Conservation (phyloP, 2,329 filamentous ascomycete genomes). For the Aspergillus aculeatus region DNA sequence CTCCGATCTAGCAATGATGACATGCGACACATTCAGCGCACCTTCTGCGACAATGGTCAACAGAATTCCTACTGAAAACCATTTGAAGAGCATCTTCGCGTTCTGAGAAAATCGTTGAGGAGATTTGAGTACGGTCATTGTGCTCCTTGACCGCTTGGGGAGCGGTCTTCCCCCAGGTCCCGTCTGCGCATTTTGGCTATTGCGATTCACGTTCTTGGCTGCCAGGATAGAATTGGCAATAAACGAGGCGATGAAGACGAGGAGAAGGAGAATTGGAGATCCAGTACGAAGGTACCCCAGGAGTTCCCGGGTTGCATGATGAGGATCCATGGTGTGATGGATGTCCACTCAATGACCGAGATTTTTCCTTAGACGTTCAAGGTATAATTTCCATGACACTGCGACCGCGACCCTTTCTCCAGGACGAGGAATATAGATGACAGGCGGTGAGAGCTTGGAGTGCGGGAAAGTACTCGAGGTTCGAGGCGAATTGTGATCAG, state of each 20-base stretch:
- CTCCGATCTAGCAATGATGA: conserved; percentile 63
- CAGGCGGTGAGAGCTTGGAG: conserved; percentile 2
- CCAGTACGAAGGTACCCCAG: conserved; percentile 54
- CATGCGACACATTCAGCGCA: conserved; percentile 70
- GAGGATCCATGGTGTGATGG: conserved; percentile 36
- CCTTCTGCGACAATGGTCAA: conserved; percentile 75
- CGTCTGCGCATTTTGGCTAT: conserved; percentile 52
- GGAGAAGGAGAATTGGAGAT: conserved; percentile 63
- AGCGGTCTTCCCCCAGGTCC: conserved; percentile 90
- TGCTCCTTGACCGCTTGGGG: conserved; percentile 61
- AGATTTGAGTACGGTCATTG: conserved; percentile 50
- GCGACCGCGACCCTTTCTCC: conserved; percentile 15
- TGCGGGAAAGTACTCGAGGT: conserved; percentile 8
- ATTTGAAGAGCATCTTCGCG: conserved; percentile 72
- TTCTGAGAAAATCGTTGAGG: conserved; percentile 61
- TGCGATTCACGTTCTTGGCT: conserved; percentile 48
- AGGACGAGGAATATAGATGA: conserved; percentile 6
- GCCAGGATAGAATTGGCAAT: conserved; percentile 59
- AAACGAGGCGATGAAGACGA: conserved; percentile 64
- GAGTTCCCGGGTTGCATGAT: conserved; percentile 43
- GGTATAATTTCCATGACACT: conserved; percentile 36
- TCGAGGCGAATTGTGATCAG: conserved; percentile 3
- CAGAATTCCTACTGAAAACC: conserved; percentile 68
- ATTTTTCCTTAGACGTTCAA: conserved; percentile 23
- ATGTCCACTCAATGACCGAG: conserved; percentile 21